Evolutionary conservation across 2,329 filamentous ascomycete species (phyloP).

Genomic region (Ophiostoma sp.): DNA sequence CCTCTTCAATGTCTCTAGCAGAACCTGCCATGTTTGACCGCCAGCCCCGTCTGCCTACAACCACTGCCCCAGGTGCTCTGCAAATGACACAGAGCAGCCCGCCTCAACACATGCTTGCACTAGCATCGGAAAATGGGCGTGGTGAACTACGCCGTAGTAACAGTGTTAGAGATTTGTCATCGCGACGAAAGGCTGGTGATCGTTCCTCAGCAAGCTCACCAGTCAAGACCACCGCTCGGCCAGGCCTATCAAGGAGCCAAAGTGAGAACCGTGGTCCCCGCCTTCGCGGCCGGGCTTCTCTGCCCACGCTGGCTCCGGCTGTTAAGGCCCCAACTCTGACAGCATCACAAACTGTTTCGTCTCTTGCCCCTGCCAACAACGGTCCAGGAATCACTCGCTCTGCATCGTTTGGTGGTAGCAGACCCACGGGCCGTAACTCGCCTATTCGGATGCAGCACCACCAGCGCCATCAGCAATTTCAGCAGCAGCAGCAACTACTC

Average conservation of each 20-base stretch:
- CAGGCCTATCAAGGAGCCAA: conserved; percentile 49
- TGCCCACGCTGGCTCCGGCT: conserved; percentile 47
- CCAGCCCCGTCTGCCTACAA: conserved; percentile 29
- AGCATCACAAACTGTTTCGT: conserved; percentile 9
- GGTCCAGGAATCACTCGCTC: conserved; percentile 37
- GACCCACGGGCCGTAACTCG: conserved; percentile 46
- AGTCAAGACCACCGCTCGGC: conserved; percentile 44
- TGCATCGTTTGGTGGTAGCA: conserved; percentile 33
- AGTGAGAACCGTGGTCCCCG: conserved; percentile 51
- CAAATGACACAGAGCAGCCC: conserved; percentile 31
- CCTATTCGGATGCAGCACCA: conserved; percentile 48
- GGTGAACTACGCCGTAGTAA: conserved; percentile 42
- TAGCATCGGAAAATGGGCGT: conserved; percentile 33
- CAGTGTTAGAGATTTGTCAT: conserved; percentile 42
- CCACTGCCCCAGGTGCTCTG: conserved; percentile 24
- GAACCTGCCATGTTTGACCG: conserved; percentile 28
- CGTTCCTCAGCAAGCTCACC: conserved; percentile 46
- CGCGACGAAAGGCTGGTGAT: conserved; percentile 40
- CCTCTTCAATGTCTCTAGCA: conserved; percentile 14
- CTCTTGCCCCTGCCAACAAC: conserved; percentile 9
- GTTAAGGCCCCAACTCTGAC: conserved; percentile 32
- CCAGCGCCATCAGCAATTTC: conserved; percentile 21
- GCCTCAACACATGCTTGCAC: conserved; percentile 28
- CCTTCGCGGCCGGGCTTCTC: conserved; percentile 36
- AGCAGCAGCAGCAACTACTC: conserved; percentile 17